A percentile compares a stretch with the other conserved stretches of the same genome.
Conservation (phyloP, 1,284 basidiomycete genomes). For the Cutaneotrichosporon mucoides region DNA sequence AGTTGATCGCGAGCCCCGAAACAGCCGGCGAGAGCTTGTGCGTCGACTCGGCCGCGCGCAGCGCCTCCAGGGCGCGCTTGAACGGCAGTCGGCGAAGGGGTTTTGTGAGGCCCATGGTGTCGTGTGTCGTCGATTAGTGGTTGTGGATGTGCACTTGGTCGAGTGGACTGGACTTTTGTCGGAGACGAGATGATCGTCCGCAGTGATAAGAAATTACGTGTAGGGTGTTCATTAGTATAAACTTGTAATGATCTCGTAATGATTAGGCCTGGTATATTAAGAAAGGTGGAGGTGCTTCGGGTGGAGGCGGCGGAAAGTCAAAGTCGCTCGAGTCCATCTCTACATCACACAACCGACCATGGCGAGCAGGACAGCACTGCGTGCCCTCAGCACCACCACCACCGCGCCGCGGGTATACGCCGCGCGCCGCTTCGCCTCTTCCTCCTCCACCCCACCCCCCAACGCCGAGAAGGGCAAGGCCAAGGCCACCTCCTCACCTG, state of each 20-base stretch:
- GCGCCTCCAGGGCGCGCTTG: conserved; percentile 22
- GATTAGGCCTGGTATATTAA: background rate
- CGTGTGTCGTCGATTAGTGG: too few relatives aligned
- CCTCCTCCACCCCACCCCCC: too few relatives aligned
- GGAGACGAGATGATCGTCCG: background rate
- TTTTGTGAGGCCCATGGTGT: background rate
- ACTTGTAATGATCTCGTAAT: background rate
- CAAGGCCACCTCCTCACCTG: background rate
- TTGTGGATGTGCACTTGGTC: too few relatives aligned
- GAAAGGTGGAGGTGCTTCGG: background rate
- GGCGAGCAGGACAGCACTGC: conserved; percentile 2
- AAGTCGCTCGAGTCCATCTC: background rate
- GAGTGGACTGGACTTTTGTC: background rate
- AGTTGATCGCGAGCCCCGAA: conserved; percentile 25
- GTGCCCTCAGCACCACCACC: background rate
- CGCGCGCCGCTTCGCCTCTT: too few relatives aligned
- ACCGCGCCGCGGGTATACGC: too few relatives aligned
- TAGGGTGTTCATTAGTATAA: background rate
- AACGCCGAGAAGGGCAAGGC: background rate
- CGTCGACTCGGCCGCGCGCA: conserved; percentile 23
- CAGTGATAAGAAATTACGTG: background rate
- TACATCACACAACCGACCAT: background rate
- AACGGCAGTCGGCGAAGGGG: conserved; percentile 25
- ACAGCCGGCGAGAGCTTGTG: conserved; percentile 24
- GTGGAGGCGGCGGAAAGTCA: conserved; percentile 4